Evolutionary conservation across 257 asterid species (phyloP), one percentile per base, ranked within the genome.

Genomic region (Asclepias syriaca): DNA sequence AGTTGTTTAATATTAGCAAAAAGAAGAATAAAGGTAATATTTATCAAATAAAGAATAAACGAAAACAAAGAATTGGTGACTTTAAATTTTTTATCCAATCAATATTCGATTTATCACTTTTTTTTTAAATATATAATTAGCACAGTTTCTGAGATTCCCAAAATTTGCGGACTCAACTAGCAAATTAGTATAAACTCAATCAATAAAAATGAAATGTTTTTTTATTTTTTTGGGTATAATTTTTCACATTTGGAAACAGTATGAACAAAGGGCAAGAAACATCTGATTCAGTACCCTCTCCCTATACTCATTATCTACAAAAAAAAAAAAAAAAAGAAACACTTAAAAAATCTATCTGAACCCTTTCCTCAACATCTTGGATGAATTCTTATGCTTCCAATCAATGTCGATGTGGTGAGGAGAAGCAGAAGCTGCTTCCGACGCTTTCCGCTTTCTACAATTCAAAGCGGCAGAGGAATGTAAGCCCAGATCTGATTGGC

Each of bases 321-420:
- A 63, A 13, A n/a, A n/a, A n/a, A 4, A 34, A 34, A 34, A 34
- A 34, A 34, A 34, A 34, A 24, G 27, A 24, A 24, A 0, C 27
- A 24, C 0, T 11, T 6, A 43, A 59, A 3, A 34, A n/a, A 34
- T 71, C 80, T 82, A 85, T 81, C 92, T 75, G 22, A 73, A 85
- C 13, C 73, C 78, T 72, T 69, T 81, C 66, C 85, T 84, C 53
- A 87, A 67, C 29, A 74, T 74, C 84, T 76, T 85, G 67, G 79
- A 76, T 39, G 77, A 54, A 49, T 48, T 24, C 55, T 59, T 75
- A 58, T 56, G 70, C 74, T 64, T 73, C 2, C 71, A 61, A 69
- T 66, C 77, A 71, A 37, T n/a, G 15, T 16, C 15, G 43, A 34
- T 34, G 39, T 34, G 5, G 39, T 34, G 5, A 34, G 1, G 39